Conservation (phyloP, 2,329 filamentous ascomycete species). For the Aspergillus udagawae region DNA sequence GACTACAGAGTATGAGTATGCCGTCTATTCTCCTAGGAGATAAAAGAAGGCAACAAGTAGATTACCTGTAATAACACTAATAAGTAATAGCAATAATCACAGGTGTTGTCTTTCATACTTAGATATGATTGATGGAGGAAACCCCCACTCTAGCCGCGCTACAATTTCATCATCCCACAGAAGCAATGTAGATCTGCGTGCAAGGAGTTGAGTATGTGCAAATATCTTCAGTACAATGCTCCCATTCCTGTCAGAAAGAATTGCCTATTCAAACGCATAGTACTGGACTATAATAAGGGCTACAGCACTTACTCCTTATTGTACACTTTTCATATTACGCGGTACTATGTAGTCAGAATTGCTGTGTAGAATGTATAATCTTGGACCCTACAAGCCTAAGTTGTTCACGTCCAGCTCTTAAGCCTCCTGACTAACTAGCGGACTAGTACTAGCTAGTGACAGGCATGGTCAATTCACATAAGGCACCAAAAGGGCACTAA, state of each 20-base stretch:
- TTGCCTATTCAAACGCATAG: not conserved
- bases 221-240: not conserved
- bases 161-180: conserved; percentile 5
- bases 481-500: not conserved
- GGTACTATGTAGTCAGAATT: not conserved
- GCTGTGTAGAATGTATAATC: not conserved
- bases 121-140: not conserved
- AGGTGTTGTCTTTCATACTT: too few species aligned
- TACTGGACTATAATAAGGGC: not conserved
- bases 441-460: not conserved
- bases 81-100: not conserved
- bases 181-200: not conserved
- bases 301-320: not conserved
- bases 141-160: conserved; percentile 2
- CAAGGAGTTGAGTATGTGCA: not conserved
- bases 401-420: not conserved
- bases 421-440: not conserved
- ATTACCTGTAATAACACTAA: not conserved
- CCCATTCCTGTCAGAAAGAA: not conserved
- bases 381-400: not conserved
- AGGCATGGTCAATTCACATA: not conserved
- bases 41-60: not conserved
- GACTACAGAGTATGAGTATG: too few species aligned
- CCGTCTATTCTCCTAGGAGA: not conserved
- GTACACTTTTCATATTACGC: not conserved